These are phyloP conservation scores for Mayamaea pseudoterrestris DNA, from an alignment of 108 stramenopile genomes.

Conservation along the genomic window DNA sequence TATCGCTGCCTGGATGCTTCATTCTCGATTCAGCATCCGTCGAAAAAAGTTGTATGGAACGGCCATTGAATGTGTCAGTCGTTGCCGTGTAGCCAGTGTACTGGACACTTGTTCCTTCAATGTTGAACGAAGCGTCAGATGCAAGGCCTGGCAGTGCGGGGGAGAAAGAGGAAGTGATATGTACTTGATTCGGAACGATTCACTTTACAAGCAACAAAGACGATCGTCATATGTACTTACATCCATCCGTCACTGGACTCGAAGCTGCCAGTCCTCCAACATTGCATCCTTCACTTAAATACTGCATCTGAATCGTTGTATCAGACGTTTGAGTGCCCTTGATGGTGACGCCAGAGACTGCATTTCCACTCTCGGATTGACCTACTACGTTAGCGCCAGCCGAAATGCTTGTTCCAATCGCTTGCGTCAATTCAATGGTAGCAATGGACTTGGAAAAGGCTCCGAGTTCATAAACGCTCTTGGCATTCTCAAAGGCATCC, in stretches of 20 bases:
- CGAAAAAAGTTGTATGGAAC: constrained; percentile 45
- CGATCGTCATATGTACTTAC: too few species aligned
- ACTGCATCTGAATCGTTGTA: constrained; percentile 29
- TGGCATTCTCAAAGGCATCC: constrained; percentile 23
- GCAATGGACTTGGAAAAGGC: constrained; percentile 60
- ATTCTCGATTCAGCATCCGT: constrained; percentile 5
- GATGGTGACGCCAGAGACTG: constrained; percentile 21
- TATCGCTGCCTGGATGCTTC: not conserved
- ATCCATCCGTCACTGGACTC: constrained; percentile 15
- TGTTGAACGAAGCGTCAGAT: constrained; percentile 9
- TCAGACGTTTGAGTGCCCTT: constrained; percentile 19
- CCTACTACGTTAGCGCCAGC: constrained; percentile 21
- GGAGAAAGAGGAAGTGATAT: too few species aligned
- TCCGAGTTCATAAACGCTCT: constrained; percentile 42
- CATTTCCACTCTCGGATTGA: constrained; percentile 30
- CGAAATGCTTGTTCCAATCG: constrained; percentile 13
- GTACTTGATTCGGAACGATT: too few species aligned
- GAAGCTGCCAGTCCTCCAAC: constrained; percentile 57
- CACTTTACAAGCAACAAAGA: too few species aligned
- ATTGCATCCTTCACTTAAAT: constrained; percentile 36
- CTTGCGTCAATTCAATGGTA: constrained; percentile 21
- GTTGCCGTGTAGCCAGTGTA: constrained; percentile 43
- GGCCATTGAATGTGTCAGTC: constrained; percentile 37
- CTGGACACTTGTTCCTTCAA: constrained; percentile 2
- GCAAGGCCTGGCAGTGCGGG: too few species aligned